phyloP scores from a whole-genome alignment of 2,329 filamentous ascomycete genomes.

The Leptographium wingfieldii region DNA sequence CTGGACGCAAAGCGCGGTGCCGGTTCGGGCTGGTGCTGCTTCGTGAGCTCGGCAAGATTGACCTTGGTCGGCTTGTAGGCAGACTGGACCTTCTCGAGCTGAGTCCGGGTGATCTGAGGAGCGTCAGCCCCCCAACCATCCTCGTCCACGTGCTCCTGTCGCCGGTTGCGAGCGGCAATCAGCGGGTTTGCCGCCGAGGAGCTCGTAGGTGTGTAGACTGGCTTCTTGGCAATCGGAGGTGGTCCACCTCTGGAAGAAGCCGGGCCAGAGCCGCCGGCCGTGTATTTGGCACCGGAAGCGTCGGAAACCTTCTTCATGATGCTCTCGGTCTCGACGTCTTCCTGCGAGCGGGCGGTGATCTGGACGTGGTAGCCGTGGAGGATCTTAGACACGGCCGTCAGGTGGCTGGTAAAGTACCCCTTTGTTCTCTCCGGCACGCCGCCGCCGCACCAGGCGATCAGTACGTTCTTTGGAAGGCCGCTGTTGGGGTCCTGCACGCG shows the following conservation, averaged over 20 bases:
- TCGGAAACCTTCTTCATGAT: conserved; percentile 92
- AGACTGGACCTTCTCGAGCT: conserved; percentile 82
- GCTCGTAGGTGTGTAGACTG: conserved; percentile 72
- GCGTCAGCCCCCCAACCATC: conserved; percentile 96
- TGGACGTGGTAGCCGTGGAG: conserved; percentile 97
- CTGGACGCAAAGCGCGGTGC: conserved; percentile 28
- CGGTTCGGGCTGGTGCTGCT: conserved; percentile 52
- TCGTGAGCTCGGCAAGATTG: conserved; percentile 75
- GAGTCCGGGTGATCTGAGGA: conserved; percentile 72
- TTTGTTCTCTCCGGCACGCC: conserved; percentile 97
- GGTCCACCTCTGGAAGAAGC: conserved; percentile 30
- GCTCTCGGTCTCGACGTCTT: conserved; percentile 72
- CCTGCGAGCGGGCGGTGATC: conserved; percentile 85
- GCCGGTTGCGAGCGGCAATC: conserved; percentile 50
- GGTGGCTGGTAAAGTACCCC: conserved; percentile 94
- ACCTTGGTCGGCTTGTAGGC: conserved; percentile 95
- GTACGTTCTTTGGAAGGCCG: conserved; percentile 73
- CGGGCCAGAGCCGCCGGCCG: conserved; percentile 48
- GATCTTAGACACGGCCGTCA: conserved; percentile 78
- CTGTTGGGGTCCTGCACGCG: conserved; percentile 96
- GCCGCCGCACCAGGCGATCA: conserved; percentile 95
- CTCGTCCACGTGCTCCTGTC: conserved; percentile 50
- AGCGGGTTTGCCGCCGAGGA: conserved; percentile 49
- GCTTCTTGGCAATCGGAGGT: conserved; percentile 76
- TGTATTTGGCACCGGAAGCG: conserved; percentile 91